phyloP scores from a whole-genome alignment of 208 protist species.

The Novymonas esmeraldas region DNA sequence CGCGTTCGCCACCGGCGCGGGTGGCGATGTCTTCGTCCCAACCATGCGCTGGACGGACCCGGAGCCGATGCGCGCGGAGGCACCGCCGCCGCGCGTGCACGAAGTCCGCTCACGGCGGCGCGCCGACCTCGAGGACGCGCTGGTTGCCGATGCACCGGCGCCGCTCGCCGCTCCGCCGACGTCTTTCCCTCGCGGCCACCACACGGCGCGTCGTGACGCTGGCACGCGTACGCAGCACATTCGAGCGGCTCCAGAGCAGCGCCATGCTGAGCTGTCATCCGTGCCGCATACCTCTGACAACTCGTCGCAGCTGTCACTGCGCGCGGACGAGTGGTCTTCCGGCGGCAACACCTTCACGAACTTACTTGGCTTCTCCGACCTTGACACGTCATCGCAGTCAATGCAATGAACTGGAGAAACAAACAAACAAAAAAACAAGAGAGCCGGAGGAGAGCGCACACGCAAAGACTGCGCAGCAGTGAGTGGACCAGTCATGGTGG shows the following conservation, averaged over 20 bases:
- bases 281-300: constrained; percentile 20
- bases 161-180: constrained; percentile 15
- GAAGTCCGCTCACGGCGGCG: not conserved
- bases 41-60: constrained; percentile 21
- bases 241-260: not conserved
- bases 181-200: not conserved
- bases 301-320: constrained; percentile 13
- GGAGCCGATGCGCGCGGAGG: not conserved
- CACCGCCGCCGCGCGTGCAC: not conserved
- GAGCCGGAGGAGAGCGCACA: too few species aligned
- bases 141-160: constrained; percentile 4
- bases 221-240: not conserved
- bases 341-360: constrained; percentile 73
- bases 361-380: constrained; percentile 70
- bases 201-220: not conserved
- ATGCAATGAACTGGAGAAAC: constrained; percentile 8
- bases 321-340: constrained; percentile 26
- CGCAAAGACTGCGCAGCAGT: too few species aligned
- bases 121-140: not conserved
- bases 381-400: constrained; percentile 45
- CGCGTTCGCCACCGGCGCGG: not conserved
- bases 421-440: too few species aligned
- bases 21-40: constrained; percentile 13
- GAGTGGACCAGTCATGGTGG: too few species aligned
- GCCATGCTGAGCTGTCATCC: constrained; percentile 29